A percentile compares a stretch with the other conserved stretches of the same genome.
phyloP scores from a whole-genome alignment of 345 rosid species.

The Acer negundo region DNA sequence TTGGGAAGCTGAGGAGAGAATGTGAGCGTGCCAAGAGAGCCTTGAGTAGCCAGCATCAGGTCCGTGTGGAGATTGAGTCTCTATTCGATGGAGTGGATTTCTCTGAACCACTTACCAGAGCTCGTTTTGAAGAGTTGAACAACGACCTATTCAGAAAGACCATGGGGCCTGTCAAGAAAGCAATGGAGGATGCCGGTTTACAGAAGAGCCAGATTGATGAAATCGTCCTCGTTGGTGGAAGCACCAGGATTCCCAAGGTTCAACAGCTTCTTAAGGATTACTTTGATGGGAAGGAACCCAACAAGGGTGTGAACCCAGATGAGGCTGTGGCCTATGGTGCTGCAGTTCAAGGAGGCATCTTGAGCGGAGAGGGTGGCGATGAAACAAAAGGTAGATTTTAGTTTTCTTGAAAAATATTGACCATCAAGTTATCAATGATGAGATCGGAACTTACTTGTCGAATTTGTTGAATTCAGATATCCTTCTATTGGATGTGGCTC shows the following conservation, averaged over 20 bases:
- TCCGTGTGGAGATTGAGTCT: constrained; percentile 33
- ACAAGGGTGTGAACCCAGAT: constrained; percentile 33
- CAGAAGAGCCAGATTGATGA: constrained; percentile 29
- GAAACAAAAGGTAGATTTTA: constrained; percentile 18
- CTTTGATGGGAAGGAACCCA: constrained; percentile 28
- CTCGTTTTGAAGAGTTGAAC: constrained; percentile 25
- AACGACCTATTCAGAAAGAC: constrained; percentile 32
- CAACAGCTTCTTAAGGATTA: constrained; percentile 34
- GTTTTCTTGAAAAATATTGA: not conserved
- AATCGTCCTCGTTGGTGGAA: constrained; percentile 38
- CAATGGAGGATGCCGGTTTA: constrained; percentile 35
- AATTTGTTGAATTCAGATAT: constrained; percentile 17
- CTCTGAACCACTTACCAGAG: constrained; percentile 32
- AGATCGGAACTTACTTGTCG: too few relatives aligned
- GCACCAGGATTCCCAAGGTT: constrained; percentile 36
- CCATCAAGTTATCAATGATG: too few relatives aligned
- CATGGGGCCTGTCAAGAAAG: constrained; percentile 35
- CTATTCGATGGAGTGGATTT: constrained; percentile 32
- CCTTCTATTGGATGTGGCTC: constrained; percentile 31
- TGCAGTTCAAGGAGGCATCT: constrained; percentile 33
- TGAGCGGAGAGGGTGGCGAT: constrained; percentile 37
- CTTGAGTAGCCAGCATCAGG: constrained; percentile 29
- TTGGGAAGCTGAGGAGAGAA: constrained; percentile 37
- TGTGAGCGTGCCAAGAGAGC: constrained; percentile 36
- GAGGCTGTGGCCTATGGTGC: constrained; percentile 38